These are phyloP conservation scores for Suillus subaureus DNA, from an alignment of 768 basidiomycete genomes.

Conservation along the genomic window DNA sequence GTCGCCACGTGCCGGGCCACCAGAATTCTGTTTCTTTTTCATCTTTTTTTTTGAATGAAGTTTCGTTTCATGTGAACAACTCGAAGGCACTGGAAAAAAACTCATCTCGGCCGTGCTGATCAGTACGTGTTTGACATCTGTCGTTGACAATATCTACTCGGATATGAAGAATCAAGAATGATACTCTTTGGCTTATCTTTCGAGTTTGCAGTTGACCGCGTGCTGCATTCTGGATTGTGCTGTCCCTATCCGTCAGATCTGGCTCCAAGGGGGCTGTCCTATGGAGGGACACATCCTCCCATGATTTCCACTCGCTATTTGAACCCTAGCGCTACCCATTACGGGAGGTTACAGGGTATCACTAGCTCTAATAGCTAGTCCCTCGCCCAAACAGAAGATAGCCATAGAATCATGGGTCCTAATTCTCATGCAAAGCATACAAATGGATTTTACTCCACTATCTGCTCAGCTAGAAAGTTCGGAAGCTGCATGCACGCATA, in stretches of 20 bases:
- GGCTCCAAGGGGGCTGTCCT: neutral
- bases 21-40: constrained; percentile 12
- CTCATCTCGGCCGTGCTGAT: constrained; percentile 4
- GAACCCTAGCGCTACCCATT: neutral
- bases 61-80: constrained; percentile 8
- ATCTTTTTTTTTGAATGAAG: neutral
- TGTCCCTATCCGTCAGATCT: neutral
- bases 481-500: neutral
- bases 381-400: neutral
- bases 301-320: neutral
- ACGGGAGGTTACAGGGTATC: constrained; percentile 1
- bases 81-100: constrained; percentile 3
- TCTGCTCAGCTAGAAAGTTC: neutral
- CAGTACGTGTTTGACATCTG: constrained; percentile 6
- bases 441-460: constrained; percentile 3
- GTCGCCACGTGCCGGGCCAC: constrained; percentile 28
- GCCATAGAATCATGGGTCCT: neutral
- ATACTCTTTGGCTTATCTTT: constrained; percentile 6
- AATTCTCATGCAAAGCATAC: neutral
- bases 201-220: neutral
- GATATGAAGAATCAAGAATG: constrained; percentile 1
- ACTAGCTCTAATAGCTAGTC: neutral
- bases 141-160: neutral
- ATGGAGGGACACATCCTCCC: neutral
- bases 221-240: neutral